Percentiles rank a stretch among this genome's conserved stretches.
Evolutionary conservation across 352 stramenopile genomes (phyloP).

Genomic region (Globisporangium carolinianum): DNA sequence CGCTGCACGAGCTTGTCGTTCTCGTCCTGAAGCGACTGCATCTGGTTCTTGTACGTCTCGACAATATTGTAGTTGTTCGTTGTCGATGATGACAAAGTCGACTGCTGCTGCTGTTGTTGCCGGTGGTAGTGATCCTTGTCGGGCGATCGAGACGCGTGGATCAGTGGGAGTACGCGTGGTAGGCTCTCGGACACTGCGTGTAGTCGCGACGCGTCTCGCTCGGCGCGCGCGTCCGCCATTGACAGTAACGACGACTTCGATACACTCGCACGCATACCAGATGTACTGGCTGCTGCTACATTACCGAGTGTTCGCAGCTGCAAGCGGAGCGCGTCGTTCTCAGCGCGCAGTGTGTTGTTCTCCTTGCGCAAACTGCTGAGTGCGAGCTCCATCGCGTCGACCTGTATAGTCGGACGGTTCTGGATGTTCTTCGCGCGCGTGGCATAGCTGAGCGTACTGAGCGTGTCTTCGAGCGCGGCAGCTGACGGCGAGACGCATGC

Average conservation of each 20-base stretch:
- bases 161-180: conserved; percentile 4
- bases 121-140: conserved; percentile 3
- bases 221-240: no score
- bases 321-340: conserved; percentile 58
- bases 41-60: conserved; percentile 40
- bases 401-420: conserved; percentile 71
- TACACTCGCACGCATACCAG: conserved; percentile 4
- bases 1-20: conserved; percentile 42
- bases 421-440: conserved; percentile 81
- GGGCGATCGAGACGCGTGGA: conserved; percentile 7
- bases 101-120: background rate
- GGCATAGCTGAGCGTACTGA: conserved; percentile 84
- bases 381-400: conserved; percentile 53
- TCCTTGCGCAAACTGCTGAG: conserved; percentile 58
- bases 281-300: no score
- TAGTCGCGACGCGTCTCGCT: conserved; percentile 20
- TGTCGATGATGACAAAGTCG: conserved; percentile 13
- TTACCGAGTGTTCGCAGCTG: conserved; percentile 24
- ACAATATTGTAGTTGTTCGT: conserved; percentile 11
- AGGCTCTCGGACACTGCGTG: conserved; percentile 15
- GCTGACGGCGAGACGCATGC: conserved; percentile 69
- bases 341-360: conserved; percentile 42
- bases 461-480: conserved; percentile 55
- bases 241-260: conserved; percentile 12
- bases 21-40: conserved; percentile 55